Evolutionary conservation across 148 eudicot species (phyloP).

Genomic region (Pharnaceum exiguum): DNA sequence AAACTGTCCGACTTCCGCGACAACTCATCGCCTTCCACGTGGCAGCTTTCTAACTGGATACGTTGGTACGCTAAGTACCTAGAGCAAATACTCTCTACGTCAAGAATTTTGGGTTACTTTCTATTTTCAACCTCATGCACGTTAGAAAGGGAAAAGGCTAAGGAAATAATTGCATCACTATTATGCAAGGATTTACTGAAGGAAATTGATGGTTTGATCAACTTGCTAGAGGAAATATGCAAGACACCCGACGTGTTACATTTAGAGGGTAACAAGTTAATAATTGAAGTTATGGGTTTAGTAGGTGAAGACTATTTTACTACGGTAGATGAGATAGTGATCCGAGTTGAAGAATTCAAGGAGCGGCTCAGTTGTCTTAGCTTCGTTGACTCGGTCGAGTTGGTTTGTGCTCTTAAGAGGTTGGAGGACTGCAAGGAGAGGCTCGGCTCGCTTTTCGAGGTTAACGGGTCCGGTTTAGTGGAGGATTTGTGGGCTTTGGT

Average conservation of each 20-base stretch:
- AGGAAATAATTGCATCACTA: constrained; percentile 44
- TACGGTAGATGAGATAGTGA: constrained; percentile 41
- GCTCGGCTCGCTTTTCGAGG: constrained; percentile 21
- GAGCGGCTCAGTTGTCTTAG: constrained; percentile 56
- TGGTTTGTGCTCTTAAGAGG: constrained; percentile 47
- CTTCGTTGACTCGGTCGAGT: constrained; percentile 75
- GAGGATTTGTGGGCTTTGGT: constrained; percentile 52
- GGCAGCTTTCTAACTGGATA: constrained; percentile 73
- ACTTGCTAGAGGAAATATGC: constrained; percentile 48
- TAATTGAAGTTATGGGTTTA: constrained; percentile 37
- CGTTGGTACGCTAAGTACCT: constrained; percentile 68
- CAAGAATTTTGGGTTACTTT: constrained; percentile 54
- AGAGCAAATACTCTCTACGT: constrained; percentile 57
- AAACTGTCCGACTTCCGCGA: constrained; percentile 74
- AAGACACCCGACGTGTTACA: constrained; percentile 41
- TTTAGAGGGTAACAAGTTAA: constrained; percentile 28
- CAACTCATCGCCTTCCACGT: constrained; percentile 41
- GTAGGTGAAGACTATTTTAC: constrained; percentile 45
- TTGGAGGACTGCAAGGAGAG: constrained; percentile 54
- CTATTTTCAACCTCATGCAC: constrained; percentile 40
- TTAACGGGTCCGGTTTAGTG: constrained; percentile 30
- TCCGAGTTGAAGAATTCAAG: constrained; percentile 60
- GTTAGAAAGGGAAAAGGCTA: constrained; percentile 32
- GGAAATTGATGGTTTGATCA: constrained; percentile 45
- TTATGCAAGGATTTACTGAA: constrained; percentile 44